Evolutionary conservation across 345 rosid genomes (phyloP).

Genomic region (Abelmoschus esculentus): DNA sequence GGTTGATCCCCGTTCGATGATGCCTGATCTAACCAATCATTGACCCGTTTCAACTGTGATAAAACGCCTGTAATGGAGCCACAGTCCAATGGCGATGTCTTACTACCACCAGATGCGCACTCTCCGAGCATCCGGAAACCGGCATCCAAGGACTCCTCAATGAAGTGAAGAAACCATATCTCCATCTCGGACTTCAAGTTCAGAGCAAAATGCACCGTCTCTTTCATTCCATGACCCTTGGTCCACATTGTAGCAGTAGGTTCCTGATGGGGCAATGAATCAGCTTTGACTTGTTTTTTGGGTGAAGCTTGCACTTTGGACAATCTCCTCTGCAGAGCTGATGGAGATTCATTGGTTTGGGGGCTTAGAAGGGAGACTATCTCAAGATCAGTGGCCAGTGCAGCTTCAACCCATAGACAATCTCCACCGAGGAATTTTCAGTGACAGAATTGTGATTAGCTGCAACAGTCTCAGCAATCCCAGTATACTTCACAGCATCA

Average conservation of each 20-base stretch:
- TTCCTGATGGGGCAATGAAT: constrained; percentile 14
- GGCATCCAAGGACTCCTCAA: constrained; percentile 77
- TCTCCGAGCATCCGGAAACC: constrained; percentile 48
- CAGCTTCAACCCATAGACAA: constrained; percentile 83
- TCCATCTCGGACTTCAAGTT: constrained; percentile 72
- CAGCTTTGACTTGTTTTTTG: constrained; percentile 19
- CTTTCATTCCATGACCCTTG: constrained; percentile 51
- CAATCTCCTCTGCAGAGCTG: constrained; percentile 27
- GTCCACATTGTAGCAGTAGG: constrained; percentile 39
- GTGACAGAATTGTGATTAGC: constrained; percentile 22
- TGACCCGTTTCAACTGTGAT: constrained; percentile 76
- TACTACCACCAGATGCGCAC: constrained; percentile 24
- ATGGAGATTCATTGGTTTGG: constrained; percentile 32
- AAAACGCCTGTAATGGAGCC: constrained; percentile 63
- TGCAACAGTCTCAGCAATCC: constrained; percentile 38
- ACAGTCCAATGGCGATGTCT: constrained; percentile 41
- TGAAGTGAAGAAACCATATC: constrained; percentile 64
- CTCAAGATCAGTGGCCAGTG: constrained; percentile 78
- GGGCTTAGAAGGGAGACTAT: constrained; percentile 53
- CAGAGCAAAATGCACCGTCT: constrained; percentile 49
- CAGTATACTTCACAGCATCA: constrained; percentile 36
- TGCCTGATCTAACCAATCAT: constrained; percentile 66
- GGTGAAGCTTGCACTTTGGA: constrained; percentile 34
- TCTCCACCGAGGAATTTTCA: constrained; percentile 24
- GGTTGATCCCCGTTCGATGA: constrained; percentile 28